A percentile compares a stretch with the other conserved stretches of the same genome.
Evolutionary conservation across 352 stramenopile genomes (phyloP).

Genomic region (Globisporangium irregulare): DNA sequence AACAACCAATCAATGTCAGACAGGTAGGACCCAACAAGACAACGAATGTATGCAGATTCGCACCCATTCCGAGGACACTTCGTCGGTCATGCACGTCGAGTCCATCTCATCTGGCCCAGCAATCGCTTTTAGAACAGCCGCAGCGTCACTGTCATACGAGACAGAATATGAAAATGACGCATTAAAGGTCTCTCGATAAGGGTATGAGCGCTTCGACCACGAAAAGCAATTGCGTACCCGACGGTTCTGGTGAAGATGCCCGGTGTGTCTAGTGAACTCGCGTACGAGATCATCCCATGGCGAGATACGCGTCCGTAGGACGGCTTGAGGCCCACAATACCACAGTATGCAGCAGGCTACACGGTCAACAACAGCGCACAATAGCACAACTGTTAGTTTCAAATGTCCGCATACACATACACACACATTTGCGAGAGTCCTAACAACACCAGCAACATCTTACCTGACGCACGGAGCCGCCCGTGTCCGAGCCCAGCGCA

Average conservation of each 20-base stretch:
- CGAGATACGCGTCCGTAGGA: constrained; percentile 96
- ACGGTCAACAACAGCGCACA: neutral
- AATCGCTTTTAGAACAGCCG: constrained; percentile 78
- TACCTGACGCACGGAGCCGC: constrained; percentile 93
- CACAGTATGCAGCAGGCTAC: constrained; percentile 93
- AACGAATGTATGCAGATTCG: neutral
- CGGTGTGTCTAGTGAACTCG: constrained; percentile 95
- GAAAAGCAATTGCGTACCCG: constrained; percentile 18
- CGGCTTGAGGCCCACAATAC: constrained; percentile 96
- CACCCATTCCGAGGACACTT: constrained; percentile 55
- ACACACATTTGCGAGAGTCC: neutral
- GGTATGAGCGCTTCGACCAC: too few relatives aligned
- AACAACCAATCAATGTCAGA: neutral
- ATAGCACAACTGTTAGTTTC: neutral
- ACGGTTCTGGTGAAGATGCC: constrained; percentile 91
- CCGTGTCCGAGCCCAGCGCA: constrained; percentile 96
- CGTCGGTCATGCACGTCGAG: constrained; percentile 69
- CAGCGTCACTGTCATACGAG: constrained; percentile 50
- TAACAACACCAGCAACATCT: neutral
- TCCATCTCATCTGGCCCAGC: constrained; percentile 78
- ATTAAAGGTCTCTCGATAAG: neutral
- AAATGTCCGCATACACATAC: neutral
- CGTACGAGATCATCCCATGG: constrained; percentile 96
- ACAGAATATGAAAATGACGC: neutral
- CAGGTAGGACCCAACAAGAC: neutral